Evolutionary conservation across 306 rosid genomes (phyloP).

Genomic region (Clitoria ternatea): DNA sequence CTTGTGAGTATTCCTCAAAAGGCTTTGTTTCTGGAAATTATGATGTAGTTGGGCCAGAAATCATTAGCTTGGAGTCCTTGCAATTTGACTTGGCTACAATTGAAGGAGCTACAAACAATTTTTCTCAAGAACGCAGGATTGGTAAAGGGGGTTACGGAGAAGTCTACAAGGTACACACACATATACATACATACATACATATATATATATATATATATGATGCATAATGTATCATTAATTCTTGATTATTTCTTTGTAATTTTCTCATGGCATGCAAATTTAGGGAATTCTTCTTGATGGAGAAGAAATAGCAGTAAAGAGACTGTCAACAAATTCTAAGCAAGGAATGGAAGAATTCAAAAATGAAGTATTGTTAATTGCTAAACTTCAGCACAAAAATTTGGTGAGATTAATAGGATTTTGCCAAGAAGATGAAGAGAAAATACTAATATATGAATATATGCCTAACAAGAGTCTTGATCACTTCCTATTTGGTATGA

Average conservation of each 20-base stretch:
- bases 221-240: background rate
- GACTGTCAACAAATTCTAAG: conserved; percentile 47
- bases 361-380: conserved; percentile 59
- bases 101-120: conserved; percentile 46
- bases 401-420: conserved; percentile 61
- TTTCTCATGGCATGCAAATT: background rate
- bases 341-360: conserved; percentile 64
- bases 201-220: background rate
- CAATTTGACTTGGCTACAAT: conserved; percentile 43
- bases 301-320: conserved; percentile 63
- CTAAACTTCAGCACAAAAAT: conserved; percentile 77
- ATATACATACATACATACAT: too few relatives aligned
- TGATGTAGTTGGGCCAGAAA: conserved; percentile 32
- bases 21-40: background rate
- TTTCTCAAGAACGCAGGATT: conserved; percentile 33
- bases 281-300: conserved; percentile 55
- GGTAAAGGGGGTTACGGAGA: conserved; percentile 69
- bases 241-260: background rate
- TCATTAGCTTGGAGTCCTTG: conserved; percentile 36
- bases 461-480: conserved; percentile 65
- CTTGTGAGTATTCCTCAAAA: background rate
- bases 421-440: conserved; percentile 51
- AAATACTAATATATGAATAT: conserved; percentile 60
- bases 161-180: conserved; percentile 70
- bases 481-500: conserved; percentile 53